Conservation (phyloP, 2,329 filamentous ascomycete genomes). For the Fusarium devonianum region DNA sequence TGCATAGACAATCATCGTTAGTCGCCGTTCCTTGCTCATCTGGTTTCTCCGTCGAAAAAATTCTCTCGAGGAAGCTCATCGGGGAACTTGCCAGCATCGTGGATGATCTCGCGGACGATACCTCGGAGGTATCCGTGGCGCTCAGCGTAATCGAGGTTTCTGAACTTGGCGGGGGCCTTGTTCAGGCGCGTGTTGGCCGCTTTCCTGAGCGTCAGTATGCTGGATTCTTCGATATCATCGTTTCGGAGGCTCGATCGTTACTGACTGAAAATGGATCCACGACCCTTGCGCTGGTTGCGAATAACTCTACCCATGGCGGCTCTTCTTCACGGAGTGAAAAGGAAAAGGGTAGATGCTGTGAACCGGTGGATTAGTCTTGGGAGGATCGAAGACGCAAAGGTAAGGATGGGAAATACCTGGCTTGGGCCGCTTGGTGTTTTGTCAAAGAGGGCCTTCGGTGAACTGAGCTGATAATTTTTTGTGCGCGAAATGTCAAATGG, state of each 20-base stretch:
- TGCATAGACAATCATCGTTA: conserved; percentile 41
- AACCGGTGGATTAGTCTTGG: conserved; percentile 42
- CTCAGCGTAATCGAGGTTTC: conserved; percentile 95
- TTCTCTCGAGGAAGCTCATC: conserved; percentile 31
- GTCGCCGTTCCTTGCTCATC: conserved; percentile 29
- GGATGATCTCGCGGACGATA: conserved; percentile 98
- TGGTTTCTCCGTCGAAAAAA: conserved; percentile 21
- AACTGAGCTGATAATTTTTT: conserved; percentile 48
- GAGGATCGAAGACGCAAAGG: conserved; percentile 38
- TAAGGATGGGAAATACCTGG: conserved; percentile 45
- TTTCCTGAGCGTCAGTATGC: conserved; percentile 50
- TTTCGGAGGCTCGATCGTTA: conserved; percentile 39
- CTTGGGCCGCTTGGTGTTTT: conserved; percentile 52
- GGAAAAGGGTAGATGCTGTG: conserved; percentile 45
- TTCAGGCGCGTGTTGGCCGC: conserved; percentile 88
- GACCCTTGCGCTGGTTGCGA: conserved; percentile 71
- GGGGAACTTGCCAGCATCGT: conserved; percentile 78
- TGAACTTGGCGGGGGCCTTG: conserved; percentile 87
- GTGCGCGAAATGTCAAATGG: conserved; percentile 44
- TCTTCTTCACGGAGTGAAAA: conserved; percentile 47
- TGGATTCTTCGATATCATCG: conserved; percentile 35
- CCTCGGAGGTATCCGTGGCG: conserved; percentile 97
- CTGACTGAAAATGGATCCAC: conserved; percentile 66
- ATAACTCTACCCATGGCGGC: conserved; percentile 65
- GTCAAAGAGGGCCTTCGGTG: conserved; percentile 44